Evolutionary conservation across 2,329 filamentous ascomycete species (phyloP), one percentile per base, ranked within the genome.

Genomic region (Fusarium sacchari): DNA sequence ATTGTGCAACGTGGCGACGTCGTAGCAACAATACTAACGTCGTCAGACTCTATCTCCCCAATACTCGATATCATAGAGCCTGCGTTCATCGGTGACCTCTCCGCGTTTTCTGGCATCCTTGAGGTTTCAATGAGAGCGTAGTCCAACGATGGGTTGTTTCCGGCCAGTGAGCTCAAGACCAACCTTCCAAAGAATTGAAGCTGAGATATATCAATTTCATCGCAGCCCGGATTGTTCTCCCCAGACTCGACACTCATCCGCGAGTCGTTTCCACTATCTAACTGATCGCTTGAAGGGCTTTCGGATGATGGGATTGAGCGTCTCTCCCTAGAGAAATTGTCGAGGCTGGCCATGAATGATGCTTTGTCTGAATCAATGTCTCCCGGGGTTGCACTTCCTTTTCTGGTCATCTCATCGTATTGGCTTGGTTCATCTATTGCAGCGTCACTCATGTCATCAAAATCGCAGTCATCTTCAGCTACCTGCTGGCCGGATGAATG

Each of bases 191-290:
- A 28, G 3, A 7, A 46, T 15, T 28, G 8, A 22, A 28, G 43
- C 8, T 7, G 43, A 11, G 43, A 46, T 15, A 46, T 13, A 22
- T 28, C 43, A 22, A 28, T 0, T 5, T 28, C 24, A 7, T 24
- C 18, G 18, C 4, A 10, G 1, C 12, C 6, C 4, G 5, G 4
- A 20, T 28, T 20, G 0, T 22, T 8, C 1, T 46, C 24, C 2
- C 0, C 0, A 12, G 0, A 1, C 18, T 46, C 18, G 18, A 28
- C 4, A 22, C 18, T 28, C 13, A 3, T 0, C 18, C 5, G 24
- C 3, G 12, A 6, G 11, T 15, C 6, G 9, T 28, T 0, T 28
- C 43, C 13, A 15, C 0, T 11, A 5, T 22, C 13, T 0, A 15
- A 22, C 6, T 22, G 5, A 0, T 28, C 43, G 8, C 18, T 28